phyloP scores from a whole-genome alignment of 2,329 filamentous ascomycete species.

The Acrocalymma vagum region DNA sequence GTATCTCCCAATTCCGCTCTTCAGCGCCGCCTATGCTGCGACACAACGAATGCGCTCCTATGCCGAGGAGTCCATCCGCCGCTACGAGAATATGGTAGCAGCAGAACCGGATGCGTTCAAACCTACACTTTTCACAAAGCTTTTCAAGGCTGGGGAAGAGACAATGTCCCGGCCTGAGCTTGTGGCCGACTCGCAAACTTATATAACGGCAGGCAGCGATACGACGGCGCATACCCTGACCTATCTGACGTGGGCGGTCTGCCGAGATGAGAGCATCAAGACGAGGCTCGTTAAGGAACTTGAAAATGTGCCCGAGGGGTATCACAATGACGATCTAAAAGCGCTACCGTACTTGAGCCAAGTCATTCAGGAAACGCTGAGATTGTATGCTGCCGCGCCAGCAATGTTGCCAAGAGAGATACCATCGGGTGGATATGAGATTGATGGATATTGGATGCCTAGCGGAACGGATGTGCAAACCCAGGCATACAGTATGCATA shows the following conservation, averaged over 20 bases:
- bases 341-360: constrained; percentile 36
- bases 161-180: constrained; percentile 11
- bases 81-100: constrained; percentile 9
- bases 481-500: constrained; percentile 22
- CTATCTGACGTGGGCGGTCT: constrained; percentile 54
- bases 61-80: constrained; percentile 15
- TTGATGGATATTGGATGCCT: constrained; percentile 19
- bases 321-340: constrained; percentile 10
- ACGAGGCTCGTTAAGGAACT: constrained; percentile 17
- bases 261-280: constrained; percentile 9
- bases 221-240: constrained; percentile 62
- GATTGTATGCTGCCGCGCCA: constrained; percentile 47
- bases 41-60: constrained; percentile 4
- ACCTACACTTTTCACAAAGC: constrained; percentile 17
- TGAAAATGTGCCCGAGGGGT: constrained; percentile 1
- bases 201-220: constrained; percentile 62
- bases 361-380: constrained; percentile 45
- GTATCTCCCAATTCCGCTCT: constrained; percentile 7
- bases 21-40: not conserved
- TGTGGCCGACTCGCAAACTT: constrained; percentile 49
- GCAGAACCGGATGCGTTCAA: constrained; percentile 11
- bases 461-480: constrained; percentile 12
- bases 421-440: constrained; percentile 9
- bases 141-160: constrained; percentile 16
- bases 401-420: constrained; percentile 12